Evolutionary conservation across 345 rosid species (phyloP), one percentile per base, ranked within the genome.

Genomic region (Melaleuca quinquenervia): DNA sequence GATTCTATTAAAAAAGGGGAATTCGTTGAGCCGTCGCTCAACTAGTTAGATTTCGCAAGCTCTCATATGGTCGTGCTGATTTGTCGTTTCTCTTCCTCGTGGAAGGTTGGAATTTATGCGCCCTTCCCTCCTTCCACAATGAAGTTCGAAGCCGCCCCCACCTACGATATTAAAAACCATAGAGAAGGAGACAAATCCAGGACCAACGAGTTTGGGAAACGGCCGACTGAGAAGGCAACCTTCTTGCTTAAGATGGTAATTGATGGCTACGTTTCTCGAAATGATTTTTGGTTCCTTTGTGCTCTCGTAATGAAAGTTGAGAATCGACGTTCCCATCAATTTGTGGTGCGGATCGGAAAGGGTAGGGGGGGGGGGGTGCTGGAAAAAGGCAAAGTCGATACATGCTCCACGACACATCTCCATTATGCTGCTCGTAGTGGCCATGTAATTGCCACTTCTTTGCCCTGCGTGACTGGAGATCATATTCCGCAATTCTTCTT

Each of bases 181-280:
- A 26, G 15, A 48, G 49, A 50, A 74, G 82, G 53, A 85, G 82
- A 85, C 86, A 70, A 70, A n/a, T 12, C 44, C 56, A 16, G 24
- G 52, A 3, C 45, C 22, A 32, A 74, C 49, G 26, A 44, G 82
- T 48, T 29, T 32, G 76, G 76, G 18, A 62, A 75, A 51, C 49
- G 36, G 82, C 82, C 62, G 32, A 32, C 15, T 1, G 21, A 4
- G 27, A 45, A 50, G 80, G 83, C 10, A 45, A 18, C 50, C 36
- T 84, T 56, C 52, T 6, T 9, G 50, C 29, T 56, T 70, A 50
- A 53, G 74, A 83, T 83, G 56, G 83, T 45, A 36, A 83, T 74
- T 80, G 88, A 83, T 86, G 82, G 50, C 41, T 84, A 58, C 83
- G 82, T 76, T 20, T 84, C 82, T 84, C 36, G 51, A 85, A 50